Conservation (phyloP, 108 stramenopile genomes). For the Parietichytrium sp. region DNA sequence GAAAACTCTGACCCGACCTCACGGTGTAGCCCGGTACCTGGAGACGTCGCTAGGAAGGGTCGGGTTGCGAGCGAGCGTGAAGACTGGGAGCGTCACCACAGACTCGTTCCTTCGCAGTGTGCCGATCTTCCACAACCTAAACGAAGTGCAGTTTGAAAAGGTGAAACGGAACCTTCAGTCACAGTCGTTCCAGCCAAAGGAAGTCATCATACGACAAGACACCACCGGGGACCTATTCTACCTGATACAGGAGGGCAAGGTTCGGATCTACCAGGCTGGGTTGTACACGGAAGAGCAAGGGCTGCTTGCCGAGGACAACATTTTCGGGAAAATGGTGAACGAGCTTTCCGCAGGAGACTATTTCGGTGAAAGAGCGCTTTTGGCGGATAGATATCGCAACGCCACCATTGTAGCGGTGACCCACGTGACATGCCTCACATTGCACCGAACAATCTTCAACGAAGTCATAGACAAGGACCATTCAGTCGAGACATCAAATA, state of each 20-base stretch:
- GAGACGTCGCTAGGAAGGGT: neutral
- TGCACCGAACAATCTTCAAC: neutral
- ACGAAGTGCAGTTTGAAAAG: slow-evolving; percentile 38
- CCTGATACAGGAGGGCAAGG: slow-evolving; percentile 42
- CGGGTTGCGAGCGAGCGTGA: neutral
- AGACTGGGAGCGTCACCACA: neutral
- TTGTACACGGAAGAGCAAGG: neutral
- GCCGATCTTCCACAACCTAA: slow-evolving; percentile 46
- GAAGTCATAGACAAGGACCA: neutral
- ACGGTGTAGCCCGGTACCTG: slow-evolving; percentile 1
- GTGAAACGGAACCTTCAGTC: neutral
- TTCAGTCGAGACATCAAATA: neutral
- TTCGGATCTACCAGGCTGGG: slow-evolving; percentile 34
- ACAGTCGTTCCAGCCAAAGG: neutral
- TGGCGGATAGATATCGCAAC: neutral
- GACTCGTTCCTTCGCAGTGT: slow-evolving; percentile 47
- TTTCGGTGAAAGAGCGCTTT: neutral
- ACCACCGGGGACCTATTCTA: slow-evolving; percentile 42
- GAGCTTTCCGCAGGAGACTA: slow-evolving; percentile 12
- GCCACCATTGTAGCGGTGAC: neutral
- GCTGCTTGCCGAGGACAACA: neutral
- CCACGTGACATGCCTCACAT: neutral
- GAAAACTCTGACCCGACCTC: neutral
- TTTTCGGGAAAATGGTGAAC: slow-evolving; percentile 6
- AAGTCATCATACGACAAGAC: slow-evolving; percentile 46